Percentiles rank a stretch among this genome's conserved stretches.
Evolutionary conservation across 2,329 filamentous ascomycete species (phyloP).

Genomic region (Talaromyces sp.): DNA sequence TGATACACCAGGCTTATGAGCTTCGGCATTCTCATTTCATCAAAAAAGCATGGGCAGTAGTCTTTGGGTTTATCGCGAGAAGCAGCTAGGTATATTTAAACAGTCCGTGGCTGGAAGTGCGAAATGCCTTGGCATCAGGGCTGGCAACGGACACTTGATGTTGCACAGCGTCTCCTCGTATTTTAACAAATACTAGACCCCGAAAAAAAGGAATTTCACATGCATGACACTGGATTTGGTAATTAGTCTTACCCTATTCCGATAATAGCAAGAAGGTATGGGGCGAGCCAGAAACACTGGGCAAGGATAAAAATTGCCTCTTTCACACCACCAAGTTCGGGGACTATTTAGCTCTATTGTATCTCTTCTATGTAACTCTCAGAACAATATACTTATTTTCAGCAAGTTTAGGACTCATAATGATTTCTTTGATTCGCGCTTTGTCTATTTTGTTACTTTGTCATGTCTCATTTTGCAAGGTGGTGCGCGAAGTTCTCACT

Average conservation of each 20-base stretch:
- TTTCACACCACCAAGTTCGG: not conserved
- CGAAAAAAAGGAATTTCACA: not conserved
- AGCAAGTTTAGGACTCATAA: not conserved
- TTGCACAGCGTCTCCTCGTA: not conserved
- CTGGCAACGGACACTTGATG: not conserved
- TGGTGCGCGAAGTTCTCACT: slow-evolving; percentile 19
- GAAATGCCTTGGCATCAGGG: not conserved
- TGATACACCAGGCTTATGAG: not conserved
- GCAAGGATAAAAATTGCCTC: not conserved
- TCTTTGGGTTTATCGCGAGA: not conserved
- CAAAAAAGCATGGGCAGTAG: not conserved
- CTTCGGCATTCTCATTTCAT: not conserved
- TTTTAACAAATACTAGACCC: not conserved
- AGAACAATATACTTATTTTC: not conserved
- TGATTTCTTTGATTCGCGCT: not conserved
- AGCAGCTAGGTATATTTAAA: not conserved
- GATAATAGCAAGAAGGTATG: not conserved
- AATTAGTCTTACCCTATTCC: not conserved
- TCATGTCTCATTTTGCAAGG: slow-evolving; percentile 13
- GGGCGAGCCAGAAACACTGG: not conserved
- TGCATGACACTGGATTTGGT: not conserved
- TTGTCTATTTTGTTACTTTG: not conserved
- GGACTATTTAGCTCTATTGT: not conserved
- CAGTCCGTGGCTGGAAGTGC: not conserved
- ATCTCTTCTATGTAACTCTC: not conserved